A percentile compares a stretch with the other conserved stretches of the same genome.
Evolutionary conservation across 2,329 filamentous ascomycete genomes (phyloP).

Genomic region (Fusarium temperatum): DNA sequence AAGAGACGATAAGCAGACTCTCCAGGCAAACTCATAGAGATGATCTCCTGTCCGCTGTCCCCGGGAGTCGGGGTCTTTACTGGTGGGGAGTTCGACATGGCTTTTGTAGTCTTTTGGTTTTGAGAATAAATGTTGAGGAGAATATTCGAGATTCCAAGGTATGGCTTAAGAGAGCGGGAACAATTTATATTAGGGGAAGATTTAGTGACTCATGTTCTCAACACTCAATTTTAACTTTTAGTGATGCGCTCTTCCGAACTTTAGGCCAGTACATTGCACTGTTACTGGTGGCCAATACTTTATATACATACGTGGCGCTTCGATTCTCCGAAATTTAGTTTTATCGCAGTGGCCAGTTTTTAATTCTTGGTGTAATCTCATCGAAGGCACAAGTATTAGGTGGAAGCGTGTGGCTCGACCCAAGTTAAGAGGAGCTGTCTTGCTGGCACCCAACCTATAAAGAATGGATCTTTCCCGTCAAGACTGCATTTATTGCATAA

Average conservation of each 20-base stretch:
- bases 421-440: no score
- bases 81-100: not conserved
- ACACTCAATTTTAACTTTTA: not conserved
- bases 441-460: accelerated
- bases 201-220: not conserved
- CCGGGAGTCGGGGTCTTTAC: not conserved
- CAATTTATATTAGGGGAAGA: not conserved
- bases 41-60: not conserved
- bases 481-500: no score
- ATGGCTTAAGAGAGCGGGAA: not conserved
- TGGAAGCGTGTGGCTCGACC: not conserved
- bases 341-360: accelerated
- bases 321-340: not conserved
- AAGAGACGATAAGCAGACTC: not conserved
- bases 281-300: not conserved
- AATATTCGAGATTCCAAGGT: accelerated
- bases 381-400: accelerated
- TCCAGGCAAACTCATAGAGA: not conserved
- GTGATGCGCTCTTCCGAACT: not conserved
- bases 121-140: not conserved
- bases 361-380: accelerated
- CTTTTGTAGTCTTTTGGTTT: not conserved
- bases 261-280: not conserved
- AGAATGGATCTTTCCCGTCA: no score
- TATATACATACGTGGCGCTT: not conserved